A percentile compares a stretch with the other conserved stretches of the same genome.
Conservation (phyloP, 148 eudicot genomes). For the Rhododendron kiyosumense region DNA sequence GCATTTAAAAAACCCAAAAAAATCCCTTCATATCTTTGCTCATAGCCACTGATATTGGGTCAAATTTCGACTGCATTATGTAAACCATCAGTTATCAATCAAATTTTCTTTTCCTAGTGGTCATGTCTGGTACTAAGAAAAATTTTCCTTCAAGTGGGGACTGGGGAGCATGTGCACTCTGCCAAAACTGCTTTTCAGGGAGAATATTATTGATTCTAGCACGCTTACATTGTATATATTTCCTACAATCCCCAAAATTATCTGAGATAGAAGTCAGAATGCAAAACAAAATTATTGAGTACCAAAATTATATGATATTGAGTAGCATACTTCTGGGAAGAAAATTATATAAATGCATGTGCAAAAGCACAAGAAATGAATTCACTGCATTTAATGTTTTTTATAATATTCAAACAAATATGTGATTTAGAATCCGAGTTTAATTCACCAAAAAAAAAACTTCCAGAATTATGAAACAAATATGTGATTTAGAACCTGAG, state of each 20-base stretch:
- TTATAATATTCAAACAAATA: background rate
- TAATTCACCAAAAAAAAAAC: too few relatives aligned
- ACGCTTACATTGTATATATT: background rate
- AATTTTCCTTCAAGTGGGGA: conserved; percentile 8
- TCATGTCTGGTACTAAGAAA: background rate
- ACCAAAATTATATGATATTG: background rate
- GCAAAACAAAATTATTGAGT: background rate
- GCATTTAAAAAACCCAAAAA: background rate
- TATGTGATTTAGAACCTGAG: background rate
- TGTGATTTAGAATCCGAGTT: background rate
- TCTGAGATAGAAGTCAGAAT: background rate
- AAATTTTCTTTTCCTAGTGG: conserved; percentile 4
- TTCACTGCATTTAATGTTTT: background rate
- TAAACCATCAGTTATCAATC: conserved; percentile 11
- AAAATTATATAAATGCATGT: background rate
- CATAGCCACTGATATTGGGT: conserved; percentile 11
- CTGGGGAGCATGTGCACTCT: conserved; percentile 9
- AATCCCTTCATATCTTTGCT: background rate
- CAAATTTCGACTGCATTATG: conserved; percentile 5
- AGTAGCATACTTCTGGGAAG: background rate
- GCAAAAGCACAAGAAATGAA: background rate
- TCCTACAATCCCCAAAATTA: background rate
- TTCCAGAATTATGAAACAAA: background rate
- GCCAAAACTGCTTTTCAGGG: conserved; percentile 2
- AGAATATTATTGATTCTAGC: conserved; percentile 3